Conservation (phyloP, 257 asterid species). For the Datura wrightii region DNA sequence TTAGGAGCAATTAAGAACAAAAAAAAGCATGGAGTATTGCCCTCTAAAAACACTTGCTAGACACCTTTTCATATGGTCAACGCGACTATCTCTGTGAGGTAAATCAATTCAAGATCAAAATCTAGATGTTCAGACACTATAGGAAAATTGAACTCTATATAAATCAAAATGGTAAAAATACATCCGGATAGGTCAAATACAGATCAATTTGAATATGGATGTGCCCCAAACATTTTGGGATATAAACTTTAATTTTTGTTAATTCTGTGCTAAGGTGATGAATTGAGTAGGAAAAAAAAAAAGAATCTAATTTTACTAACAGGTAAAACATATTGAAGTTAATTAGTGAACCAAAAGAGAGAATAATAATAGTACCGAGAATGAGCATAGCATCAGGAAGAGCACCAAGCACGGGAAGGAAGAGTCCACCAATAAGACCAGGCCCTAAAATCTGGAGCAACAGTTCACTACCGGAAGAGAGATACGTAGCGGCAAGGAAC, state of each 20-base stretch:
- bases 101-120: neutral
- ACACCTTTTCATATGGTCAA: too few species aligned
- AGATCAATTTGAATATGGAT: neutral
- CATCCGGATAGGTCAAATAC: neutral
- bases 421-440: slow-evolving; percentile 83
- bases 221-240: too few species aligned
- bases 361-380: slow-evolving; percentile 53
- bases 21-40: too few species aligned
- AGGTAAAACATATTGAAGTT: too few species aligned
- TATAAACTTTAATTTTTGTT: too few species aligned
- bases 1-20: too few species aligned
- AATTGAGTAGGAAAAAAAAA: neutral
- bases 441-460: slow-evolving; percentile 92
- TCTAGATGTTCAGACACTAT: neutral
- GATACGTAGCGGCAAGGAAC: slow-evolving; percentile 79
- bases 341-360: neutral
- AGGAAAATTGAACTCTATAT: neutral
- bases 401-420: slow-evolving; percentile 88
- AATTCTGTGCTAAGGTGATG: neutral
- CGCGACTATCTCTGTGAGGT: too few species aligned
- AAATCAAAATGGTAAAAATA: neutral
- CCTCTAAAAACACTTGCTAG: too few species aligned
- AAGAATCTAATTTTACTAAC: too few species aligned
- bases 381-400: slow-evolving; percentile 97
- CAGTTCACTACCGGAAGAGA: slow-evolving; percentile 89